phyloP scores from a whole-genome alignment of 2,329 filamentous ascomycete genomes.

The Penicillium sp. region DNA sequence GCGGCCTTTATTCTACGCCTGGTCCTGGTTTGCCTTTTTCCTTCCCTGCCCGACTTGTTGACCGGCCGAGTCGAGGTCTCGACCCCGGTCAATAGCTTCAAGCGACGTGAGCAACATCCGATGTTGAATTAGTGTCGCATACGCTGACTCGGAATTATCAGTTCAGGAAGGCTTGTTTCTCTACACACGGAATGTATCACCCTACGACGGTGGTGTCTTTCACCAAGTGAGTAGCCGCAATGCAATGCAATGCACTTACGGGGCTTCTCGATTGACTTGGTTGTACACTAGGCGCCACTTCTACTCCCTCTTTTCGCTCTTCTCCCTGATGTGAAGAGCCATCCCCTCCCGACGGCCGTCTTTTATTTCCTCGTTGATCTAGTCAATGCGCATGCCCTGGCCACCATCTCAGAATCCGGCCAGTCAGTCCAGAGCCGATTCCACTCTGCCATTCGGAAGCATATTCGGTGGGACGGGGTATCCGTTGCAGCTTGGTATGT shows the following conservation, averaged over 20 bases:
- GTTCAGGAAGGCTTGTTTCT: conserved; percentile 96
- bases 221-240: conserved; percentile 50
- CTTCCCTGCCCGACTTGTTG: conserved; percentile 74
- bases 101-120: conserved; percentile 60
- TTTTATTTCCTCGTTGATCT: conserved; percentile 79
- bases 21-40: conserved; percentile 73
- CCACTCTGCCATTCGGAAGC: conserved; percentile 72
- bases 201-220: conserved; percentile 87
- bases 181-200: conserved; percentile 92
- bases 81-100: conserved; percentile 96
- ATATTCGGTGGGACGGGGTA: conserved; percentile 67
- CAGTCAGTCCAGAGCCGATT: conserved; percentile 68
- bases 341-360: conserved; percentile 69
- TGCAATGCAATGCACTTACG: background rate
- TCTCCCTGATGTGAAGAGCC: conserved; percentile 63
- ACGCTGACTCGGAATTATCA: conserved; percentile 36
- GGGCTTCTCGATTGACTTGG: conserved; percentile 6
- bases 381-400: conserved; percentile 72
- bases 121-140: background rate
- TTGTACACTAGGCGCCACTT: conserved; percentile 63
- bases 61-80: conserved; percentile 93
- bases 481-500: conserved; percentile 73
- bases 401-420: conserved; percentile 72
- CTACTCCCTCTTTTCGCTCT: conserved; percentile 87
- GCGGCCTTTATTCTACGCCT: conserved; percentile 74